Evolutionary conservation across 768 basidiomycete species (phyloP), one percentile per base, ranked within the genome.

Genomic region (Phlebiopsis flavidoalba): DNA sequence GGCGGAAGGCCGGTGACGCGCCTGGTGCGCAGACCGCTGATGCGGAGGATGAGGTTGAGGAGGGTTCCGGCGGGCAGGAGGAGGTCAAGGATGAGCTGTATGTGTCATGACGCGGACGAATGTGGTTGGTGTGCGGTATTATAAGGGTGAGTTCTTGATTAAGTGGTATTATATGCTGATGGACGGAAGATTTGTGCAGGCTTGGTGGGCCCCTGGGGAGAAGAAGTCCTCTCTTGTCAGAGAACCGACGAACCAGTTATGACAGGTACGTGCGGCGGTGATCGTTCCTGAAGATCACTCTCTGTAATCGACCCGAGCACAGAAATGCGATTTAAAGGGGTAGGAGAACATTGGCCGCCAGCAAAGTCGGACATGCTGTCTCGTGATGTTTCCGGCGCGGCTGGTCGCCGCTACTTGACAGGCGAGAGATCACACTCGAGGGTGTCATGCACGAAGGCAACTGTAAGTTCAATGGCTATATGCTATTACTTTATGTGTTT

Each of bases 331-430:
- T n/a, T n/a, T 93, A 24, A 83, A 91, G 75, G n/a, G n/a, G 92
- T 95, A n/a, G 26, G 78, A 82, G 69, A 95, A 95, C 67, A 92
- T 93, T 46, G 77, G 80, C 1, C 76, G 78, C 1, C 88, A 93
- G 80, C n/a, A n/a, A n/a, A n/a, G 92, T 95, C 2, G 93, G 93
- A 1, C 93, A 95, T 72, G n/a, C 69, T 95, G 22, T 86, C 90
- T 1, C 79, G 81, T 36, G 74, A 72, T 21, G 78, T 87, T 12
- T n/a, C 89, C 83, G 0, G 56, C 70, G 0, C 80, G 81, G 65
- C 75, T 95, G 17, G 81, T 93, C 5, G n/a, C 85, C 89, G 0
- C 75, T 94, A 22, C 80, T 95, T 53, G 93, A 95, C 69, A 73
- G 74, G 48, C 73, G 71, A 10, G 59, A 79, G 2, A 77, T 95